These are phyloP conservation scores for Pichia sp. DNA, from an alignment of 1,139 yeast species.

Conservation along the genomic window DNA sequence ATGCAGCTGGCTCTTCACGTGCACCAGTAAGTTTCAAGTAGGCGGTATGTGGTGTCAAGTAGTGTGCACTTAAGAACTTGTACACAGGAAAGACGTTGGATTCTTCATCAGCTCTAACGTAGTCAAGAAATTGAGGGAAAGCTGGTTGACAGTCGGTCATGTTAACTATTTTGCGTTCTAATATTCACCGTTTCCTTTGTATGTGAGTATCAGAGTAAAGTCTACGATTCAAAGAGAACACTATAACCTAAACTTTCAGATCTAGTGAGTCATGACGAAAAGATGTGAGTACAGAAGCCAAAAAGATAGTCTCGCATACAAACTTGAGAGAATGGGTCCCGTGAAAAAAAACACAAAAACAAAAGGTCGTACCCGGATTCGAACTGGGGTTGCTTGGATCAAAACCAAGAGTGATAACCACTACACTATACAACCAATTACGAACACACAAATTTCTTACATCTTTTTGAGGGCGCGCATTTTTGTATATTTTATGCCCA, in stretches of 20 bases:
- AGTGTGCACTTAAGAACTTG: slow-evolving; percentile 66
- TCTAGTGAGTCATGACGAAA: too few species aligned
- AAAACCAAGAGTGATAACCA: slow-evolving; percentile 63
- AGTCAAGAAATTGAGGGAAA: slow-evolving; percentile 10
- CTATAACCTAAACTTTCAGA: background rate
- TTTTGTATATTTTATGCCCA: too few species aligned
- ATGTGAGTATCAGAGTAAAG: too few species aligned
- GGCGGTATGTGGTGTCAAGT: slow-evolving; percentile 83
- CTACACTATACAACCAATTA: slow-evolving; percentile 50
- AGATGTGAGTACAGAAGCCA: too few species aligned
- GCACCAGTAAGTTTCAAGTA: slow-evolving; percentile 75
- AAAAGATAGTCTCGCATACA: too few species aligned
- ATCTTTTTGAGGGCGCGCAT: too few species aligned
- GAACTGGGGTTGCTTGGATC: slow-evolving; percentile 91
- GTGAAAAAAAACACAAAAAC: slow-evolving; percentile 1
- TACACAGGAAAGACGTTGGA: slow-evolving; percentile 48
- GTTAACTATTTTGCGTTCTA: background rate
- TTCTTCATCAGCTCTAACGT: slow-evolving; percentile 9
- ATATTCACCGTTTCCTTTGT: too few species aligned
- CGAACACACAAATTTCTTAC: background rate
- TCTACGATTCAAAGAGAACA: too few species aligned
- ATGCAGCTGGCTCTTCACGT: slow-evolving; percentile 55
- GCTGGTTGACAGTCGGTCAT: slow-evolving; percentile 14
- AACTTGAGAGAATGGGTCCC: background rate
- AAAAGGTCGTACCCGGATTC: slow-evolving; percentile 87